A percentile compares a stretch with the other conserved stretches of the same genome.
These are phyloP conservation scores for Thozetella sp. DNA, from an alignment of 495 filamentous ascomycete genomes.

Conservation along the genomic window DNA sequence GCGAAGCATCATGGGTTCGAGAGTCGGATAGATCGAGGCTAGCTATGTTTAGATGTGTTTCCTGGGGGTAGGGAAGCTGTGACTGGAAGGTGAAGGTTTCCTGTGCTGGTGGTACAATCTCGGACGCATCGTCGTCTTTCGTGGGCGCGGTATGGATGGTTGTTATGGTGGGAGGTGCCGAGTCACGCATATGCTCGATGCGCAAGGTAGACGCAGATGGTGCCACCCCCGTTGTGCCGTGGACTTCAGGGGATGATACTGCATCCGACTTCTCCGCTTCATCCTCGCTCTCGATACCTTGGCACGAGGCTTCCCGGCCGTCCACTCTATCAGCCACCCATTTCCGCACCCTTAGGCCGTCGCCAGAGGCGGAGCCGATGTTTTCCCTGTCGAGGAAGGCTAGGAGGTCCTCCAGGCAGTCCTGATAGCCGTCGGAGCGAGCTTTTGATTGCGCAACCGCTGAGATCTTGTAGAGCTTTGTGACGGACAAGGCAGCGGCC, in stretches of 20 bases:
- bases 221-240: constrained; percentile 50
- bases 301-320: constrained; percentile 47
- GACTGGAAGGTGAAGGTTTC: constrained; percentile 75
- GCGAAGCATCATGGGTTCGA: constrained; percentile 20
- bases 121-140: constrained; percentile 21
- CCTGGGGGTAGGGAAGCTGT: constrained; percentile 66
- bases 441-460: constrained; percentile 74
- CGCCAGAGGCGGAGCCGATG: constrained; percentile 75
- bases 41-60: constrained; percentile 63
- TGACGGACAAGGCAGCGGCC: constrained; percentile 89
- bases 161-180: constrained; percentile 28
- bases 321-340: constrained; percentile 84
- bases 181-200: constrained; percentile 47
- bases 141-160: constrained; percentile 25
- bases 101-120: constrained; percentile 37
- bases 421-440: constrained; percentile 82
- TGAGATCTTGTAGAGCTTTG: constrained; percentile 92
- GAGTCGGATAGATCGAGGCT: constrained; percentile 51
- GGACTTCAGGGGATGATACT: constrained; percentile 61
- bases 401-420: constrained; percentile 88
- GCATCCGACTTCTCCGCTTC: constrained; percentile 60
- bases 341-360: constrained; percentile 77
- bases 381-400: constrained; percentile 80
- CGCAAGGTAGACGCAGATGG: constrained; percentile 31
- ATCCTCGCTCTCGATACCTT: constrained; percentile 72